These are phyloP conservation scores for Hirsutella minnesotensis DNA, from an alignment of 2,329 filamentous ascomycete species.

Conservation along the genomic window DNA sequence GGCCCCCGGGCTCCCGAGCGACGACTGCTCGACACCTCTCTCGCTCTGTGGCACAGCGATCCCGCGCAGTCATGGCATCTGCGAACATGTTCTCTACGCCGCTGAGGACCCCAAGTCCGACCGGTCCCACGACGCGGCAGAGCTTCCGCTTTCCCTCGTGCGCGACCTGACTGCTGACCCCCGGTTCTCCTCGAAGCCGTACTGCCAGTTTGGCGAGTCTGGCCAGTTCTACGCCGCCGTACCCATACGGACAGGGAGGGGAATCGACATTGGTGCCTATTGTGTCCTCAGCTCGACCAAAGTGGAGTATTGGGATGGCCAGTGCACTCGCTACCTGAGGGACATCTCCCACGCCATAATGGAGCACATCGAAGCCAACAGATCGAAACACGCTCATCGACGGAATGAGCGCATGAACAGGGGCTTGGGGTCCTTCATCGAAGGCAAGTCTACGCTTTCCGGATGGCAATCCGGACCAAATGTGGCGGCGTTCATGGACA, in stretches of 20 bases:
- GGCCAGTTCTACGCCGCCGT: conserved; percentile 28
- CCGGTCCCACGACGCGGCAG: background rate
- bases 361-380: conserved; percentile 21
- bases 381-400: conserved; percentile 14
- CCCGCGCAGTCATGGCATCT: conserved; percentile 15
- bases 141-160: conserved; percentile 21
- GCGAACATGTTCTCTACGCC: conserved; percentile 15
- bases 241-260: conserved; percentile 24
- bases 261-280: conserved; percentile 30
- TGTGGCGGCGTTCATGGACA: conserved; percentile 3
- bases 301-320: conserved; percentile 12
- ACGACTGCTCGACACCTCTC: conserved; percentile 7
- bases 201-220: conserved; percentile 10
- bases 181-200: conserved; percentile 15
- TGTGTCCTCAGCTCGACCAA: conserved; percentile 15
- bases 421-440: conserved; percentile 23
- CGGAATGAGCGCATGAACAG: conserved; percentile 24
- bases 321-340: conserved; percentile 13
- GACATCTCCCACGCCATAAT: conserved; percentile 20
- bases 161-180: conserved; percentile 19
- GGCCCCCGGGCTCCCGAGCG: conserved; percentile 7
- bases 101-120: background rate
- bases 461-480: conserved; percentile 10
- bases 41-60: conserved; percentile 20
- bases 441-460: conserved; percentile 17